Evolutionary conservation across 352 stramenopile genomes (phyloP).

Genomic region (Phytophthora tentaculata): DNA sequence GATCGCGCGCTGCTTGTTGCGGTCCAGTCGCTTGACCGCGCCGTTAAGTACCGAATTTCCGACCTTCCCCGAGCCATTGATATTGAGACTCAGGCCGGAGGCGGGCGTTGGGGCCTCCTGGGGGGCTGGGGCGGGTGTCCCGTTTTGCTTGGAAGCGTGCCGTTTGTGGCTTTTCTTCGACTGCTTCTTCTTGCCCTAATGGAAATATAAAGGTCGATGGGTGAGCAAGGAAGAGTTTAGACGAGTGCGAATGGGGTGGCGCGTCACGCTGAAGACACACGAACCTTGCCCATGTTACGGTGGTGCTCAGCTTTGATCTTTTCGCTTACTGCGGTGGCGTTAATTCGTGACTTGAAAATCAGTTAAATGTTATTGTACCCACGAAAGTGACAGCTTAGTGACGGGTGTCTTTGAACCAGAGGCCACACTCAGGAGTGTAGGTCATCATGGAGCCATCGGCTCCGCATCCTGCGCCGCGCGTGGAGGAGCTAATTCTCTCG

Average conservation of each 20-base stretch:
- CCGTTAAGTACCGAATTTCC: slow-evolving; percentile 17
- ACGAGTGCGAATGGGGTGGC: not conserved
- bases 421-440: slow-evolving; percentile 13
- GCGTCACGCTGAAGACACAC: slow-evolving; percentile 3
- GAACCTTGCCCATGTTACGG: slow-evolving; percentile 35
- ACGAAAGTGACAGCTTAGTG: too few species aligned
- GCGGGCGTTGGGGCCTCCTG: not conserved
- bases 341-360: not conserved
- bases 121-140: slow-evolving; percentile 7
- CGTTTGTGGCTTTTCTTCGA: slow-evolving; percentile 58
- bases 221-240: not conserved
- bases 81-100: not conserved
- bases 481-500: slow-evolving; percentile 66
- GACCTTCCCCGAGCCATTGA: slow-evolving; percentile 7
- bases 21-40: slow-evolving; percentile 30
- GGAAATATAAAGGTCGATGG: not conserved
- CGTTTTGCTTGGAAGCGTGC: slow-evolving; percentile 49
- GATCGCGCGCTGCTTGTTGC: slow-evolving; percentile 57
- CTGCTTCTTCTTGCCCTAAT: slow-evolving; percentile 61
- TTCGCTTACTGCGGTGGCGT: not conserved
- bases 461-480: slow-evolving; percentile 12
- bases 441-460: slow-evolving; percentile 29
- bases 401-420: not conserved
- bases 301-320: slow-evolving; percentile 5
- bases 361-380: too few species aligned